phyloP scores from a whole-genome alignment of 352 stramenopile species.

The Pythium aquatile region DNA sequence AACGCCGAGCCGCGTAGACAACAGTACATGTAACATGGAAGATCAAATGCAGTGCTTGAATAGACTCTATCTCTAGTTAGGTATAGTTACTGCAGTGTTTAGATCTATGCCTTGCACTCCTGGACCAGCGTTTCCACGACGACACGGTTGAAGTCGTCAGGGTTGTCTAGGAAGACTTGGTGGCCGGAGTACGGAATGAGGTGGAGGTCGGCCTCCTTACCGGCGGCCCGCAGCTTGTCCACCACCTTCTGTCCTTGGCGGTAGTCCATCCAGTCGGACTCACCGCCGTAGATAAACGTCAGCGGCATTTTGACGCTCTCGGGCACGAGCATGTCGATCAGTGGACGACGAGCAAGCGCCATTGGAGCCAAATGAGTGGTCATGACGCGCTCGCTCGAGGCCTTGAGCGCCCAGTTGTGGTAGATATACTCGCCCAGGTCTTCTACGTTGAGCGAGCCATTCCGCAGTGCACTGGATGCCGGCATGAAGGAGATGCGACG shows the following conservation, averaged over 20 bases:
- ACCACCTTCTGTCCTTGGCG: conserved; percentile 63
- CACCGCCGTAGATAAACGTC: conserved; percentile 79
- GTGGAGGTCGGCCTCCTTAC: conserved; percentile 44
- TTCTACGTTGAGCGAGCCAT: conserved; percentile 55
- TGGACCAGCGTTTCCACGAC: conserved; percentile 43
- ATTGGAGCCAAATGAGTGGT: conserved; percentile 71
- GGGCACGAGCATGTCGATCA: conserved; percentile 61
- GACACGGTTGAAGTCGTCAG: conserved; percentile 58
- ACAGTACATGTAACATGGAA: not conserved
- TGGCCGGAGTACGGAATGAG: conserved; percentile 66
- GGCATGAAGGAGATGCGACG: conserved; percentile 79
- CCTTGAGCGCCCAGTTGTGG: conserved; percentile 83
- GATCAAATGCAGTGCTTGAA: not conserved
- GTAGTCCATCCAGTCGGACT: conserved; percentile 88
- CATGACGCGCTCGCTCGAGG: conserved; percentile 72
- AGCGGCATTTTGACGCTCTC: conserved; percentile 72
- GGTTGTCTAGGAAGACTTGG: conserved; percentile 86
- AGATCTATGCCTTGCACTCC: conserved; percentile 9
- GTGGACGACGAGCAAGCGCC: conserved; percentile 58
- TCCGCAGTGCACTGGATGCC: conserved; percentile 60
- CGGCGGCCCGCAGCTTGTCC: conserved; percentile 40
- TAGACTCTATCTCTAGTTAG: conserved; percentile 7
- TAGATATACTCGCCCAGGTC: conserved; percentile 81
- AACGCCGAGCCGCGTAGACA: conserved; percentile 21
- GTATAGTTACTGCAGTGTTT: not conserved